Evolutionary conservation across 2,329 filamentous ascomycete genomes (phyloP).

Genomic region (Pyrenochaeta sp.): DNA sequence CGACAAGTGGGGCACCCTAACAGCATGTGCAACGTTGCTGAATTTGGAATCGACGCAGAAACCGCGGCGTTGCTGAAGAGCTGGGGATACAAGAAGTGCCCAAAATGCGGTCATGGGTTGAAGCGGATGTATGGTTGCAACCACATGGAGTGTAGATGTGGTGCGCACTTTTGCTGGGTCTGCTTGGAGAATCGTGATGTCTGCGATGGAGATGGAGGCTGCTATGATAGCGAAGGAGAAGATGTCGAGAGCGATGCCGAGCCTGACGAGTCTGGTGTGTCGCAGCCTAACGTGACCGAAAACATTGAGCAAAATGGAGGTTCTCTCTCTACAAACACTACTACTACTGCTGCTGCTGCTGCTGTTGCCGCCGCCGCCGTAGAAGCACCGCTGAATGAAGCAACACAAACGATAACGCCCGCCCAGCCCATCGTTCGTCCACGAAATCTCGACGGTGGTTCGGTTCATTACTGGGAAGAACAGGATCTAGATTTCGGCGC

Average conservation of each 20-base stretch:
- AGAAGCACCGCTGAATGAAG: neutral
- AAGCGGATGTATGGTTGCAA: conserved; percentile 59
- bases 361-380: neutral
- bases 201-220: conserved; percentile 36
- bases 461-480: conserved; percentile 40
- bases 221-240: conserved; percentile 26
- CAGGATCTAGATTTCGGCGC: conserved; percentile 46
- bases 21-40: conserved; percentile 45
- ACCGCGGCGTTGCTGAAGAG: conserved; percentile 49
- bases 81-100: conserved; percentile 61
- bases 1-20: conserved; percentile 52
- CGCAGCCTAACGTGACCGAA: neutral
- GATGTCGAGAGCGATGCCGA: conserved; percentile 36
- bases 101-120: conserved; percentile 58
- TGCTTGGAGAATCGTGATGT: conserved; percentile 49
- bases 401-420: conserved; percentile 1
- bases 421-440: conserved; percentile 10
- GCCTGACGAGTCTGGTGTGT: conserved; percentile 26
- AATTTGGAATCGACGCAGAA: conserved; percentile 48
- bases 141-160: conserved; percentile 60
- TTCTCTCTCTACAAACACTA: neutral
- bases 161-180: conserved; percentile 60
- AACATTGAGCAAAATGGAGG: neutral
- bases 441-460: conserved; percentile 48
- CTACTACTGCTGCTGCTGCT: too few species aligned